phyloP scores from a whole-genome alignment of 176 grass and related monocot genomes.

The Paspalum notatum region DNA sequence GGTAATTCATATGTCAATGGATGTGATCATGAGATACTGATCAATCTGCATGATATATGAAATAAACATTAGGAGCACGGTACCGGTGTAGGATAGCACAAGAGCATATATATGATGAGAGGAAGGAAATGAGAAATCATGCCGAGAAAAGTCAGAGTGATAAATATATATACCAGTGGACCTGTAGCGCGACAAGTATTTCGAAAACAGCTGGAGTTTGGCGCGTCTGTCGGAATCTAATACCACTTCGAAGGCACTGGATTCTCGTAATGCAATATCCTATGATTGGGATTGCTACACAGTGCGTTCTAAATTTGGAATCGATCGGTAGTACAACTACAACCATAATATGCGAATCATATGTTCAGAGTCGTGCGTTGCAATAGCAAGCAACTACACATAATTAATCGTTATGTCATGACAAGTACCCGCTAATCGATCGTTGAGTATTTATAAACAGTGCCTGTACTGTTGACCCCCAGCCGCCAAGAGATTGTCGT shows the following conservation, averaged over 20 bases:
- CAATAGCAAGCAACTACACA: background rate
- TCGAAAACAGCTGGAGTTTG: too few relatives aligned
- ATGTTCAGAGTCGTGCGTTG: background rate
- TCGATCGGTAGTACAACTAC: background rate
- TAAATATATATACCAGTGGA: background rate
- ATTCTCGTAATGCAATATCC: background rate
- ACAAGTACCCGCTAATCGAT: conserved; percentile 1
- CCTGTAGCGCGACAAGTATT: background rate
- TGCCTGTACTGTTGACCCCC: conserved; percentile 7
- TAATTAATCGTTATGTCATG: background rate
- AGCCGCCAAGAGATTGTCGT: conserved; percentile 54
- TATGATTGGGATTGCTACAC: background rate
- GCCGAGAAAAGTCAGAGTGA: background rate
- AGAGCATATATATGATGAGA: background rate
- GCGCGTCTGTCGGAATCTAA: too few relatives aligned
- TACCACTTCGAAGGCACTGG: background rate
- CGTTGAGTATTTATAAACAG: background rate
- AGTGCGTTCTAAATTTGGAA: background rate
- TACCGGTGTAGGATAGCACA: too few relatives aligned
- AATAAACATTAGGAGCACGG: too few relatives aligned
- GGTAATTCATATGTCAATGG: background rate
- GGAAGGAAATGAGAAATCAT: background rate
- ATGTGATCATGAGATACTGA: too few relatives aligned
- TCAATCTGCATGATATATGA: too few relatives aligned
- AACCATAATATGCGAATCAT: conserved; percentile 1